Base-by-base conservation (phyloP, 768 basidiomycete genomes). In the Leccinum longicurvipes region DNA sequence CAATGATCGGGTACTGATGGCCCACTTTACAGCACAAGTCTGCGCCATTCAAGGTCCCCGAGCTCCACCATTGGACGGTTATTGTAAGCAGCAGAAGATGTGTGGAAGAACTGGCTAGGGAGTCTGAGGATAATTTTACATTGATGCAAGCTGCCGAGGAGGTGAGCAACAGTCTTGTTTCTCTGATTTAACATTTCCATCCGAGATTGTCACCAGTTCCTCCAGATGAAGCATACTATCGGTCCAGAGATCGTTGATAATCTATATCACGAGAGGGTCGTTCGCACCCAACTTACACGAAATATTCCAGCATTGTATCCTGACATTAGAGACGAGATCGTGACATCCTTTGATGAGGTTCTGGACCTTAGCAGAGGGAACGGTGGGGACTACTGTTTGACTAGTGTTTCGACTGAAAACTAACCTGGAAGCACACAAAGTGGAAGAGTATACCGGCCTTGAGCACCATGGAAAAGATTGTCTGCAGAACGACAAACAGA, bases 291-390 rank as follows among this genome's bases (percentile, higher is more conserved):
- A 27, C 59, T 77, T 8, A 72, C 73, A 9, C 69, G 79, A 8
- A 76, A 75, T 48, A 64, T 83, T 6, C 69, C 63, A 1, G 56
- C 53, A 1, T 60, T 73, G 5, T 76, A 79, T 55, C 70, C 75
- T 0, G 72, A 75, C 24, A 60, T 83, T 12, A 69, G 67, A 8
- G 72, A 79, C 21, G 83, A 85, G 57, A 67, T 81, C n/a, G 39
- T 58, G 0, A 51, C 61, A 0, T 70, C 82, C 0, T 76, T 81
- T 51, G 60, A 66, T 3, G 77, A 77, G 2, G 60, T 64, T 21
- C 67, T 83, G 34, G 50, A 58, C 41, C 57, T 60, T 11, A n/a
- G n/a, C n/a, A 50, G 7, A 6, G 57, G 49, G 1, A 45, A 60
- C 11, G 66, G 65, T 67, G 21, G 42, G 44, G 31, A 34, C n/a